A percentile compares a stretch with the other conserved stretches of the same genome.
phyloP scores from a whole-genome alignment of 371 early-diverging fungal species.

The Blakeslea trispora region DNA sequence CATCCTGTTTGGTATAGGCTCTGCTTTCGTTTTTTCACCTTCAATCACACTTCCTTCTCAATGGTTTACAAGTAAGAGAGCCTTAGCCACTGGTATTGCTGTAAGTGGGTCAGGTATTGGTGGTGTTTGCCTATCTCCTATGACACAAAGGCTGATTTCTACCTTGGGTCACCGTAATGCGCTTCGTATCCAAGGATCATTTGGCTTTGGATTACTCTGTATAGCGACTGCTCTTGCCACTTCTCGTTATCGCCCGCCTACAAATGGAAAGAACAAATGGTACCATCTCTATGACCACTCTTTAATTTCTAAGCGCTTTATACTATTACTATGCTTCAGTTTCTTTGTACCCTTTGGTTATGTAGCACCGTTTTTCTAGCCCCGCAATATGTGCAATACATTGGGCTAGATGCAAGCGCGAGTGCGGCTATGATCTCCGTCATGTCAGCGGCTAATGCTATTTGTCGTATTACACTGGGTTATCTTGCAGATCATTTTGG shows the following conservation, averaged over 20 bases:
- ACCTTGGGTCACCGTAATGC: slow-evolving; percentile 57
- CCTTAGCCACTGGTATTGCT: slow-evolving; percentile 77
- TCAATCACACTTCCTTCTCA: slow-evolving; percentile 67
- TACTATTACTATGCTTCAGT: slow-evolving; percentile 26
- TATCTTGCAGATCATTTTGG: slow-evolving; percentile 43
- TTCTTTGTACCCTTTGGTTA: slow-evolving; percentile 38
- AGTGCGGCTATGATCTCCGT: slow-evolving; percentile 31
- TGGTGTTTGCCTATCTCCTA: slow-evolving; percentile 65
- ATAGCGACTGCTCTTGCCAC: slow-evolving; percentile 40
- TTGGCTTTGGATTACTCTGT: slow-evolving; percentile 39
- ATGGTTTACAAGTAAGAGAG: slow-evolving; percentile 73
- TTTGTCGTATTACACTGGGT: slow-evolving; percentile 42
- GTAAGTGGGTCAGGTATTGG: slow-evolving; percentile 80
- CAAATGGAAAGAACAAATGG: slow-evolving; percentile 19
- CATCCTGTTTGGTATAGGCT: slow-evolving; percentile 56
- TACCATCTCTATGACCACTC: slow-evolving; percentile 27
- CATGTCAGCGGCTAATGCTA: slow-evolving; percentile 51
- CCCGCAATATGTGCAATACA: slow-evolving; percentile 42
- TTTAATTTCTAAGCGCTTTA: slow-evolving; percentile 18
- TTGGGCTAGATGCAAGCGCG: slow-evolving; percentile 23
- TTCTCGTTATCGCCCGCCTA: slow-evolving; percentile 36
- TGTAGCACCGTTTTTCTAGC: slow-evolving; percentile 34
- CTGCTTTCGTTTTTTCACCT: slow-evolving; percentile 60
- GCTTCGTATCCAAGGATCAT: slow-evolving; percentile 42
- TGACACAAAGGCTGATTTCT: slow-evolving; percentile 54